Evolutionary conservation across 257 asterid genomes (phyloP).

Genomic region (Capsicum pubescens): DNA sequence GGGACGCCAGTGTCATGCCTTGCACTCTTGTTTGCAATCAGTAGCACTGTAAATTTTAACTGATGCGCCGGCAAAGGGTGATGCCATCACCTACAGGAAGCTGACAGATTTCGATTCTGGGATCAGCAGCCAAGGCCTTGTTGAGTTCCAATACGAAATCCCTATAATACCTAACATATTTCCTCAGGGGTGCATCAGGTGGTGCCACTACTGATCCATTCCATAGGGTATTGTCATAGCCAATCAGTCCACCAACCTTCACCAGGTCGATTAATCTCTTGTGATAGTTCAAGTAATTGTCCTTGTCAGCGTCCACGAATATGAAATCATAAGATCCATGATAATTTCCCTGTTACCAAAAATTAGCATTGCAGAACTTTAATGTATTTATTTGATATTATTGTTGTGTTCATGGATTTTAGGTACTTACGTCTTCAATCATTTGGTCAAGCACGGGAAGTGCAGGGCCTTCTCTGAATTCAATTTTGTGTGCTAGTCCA

Average conservation of each 20-base stretch:
- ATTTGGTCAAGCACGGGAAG: conserved; percentile 34
- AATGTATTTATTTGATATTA: too few species aligned
- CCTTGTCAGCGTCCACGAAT: conserved; percentile 71
- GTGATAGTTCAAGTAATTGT: conserved; percentile 63
- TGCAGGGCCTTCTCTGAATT: conserved; percentile 42
- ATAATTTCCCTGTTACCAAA: conserved; percentile 47
- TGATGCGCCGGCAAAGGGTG: conserved; percentile 60
- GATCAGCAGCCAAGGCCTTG: conserved; percentile 54
- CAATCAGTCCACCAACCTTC: conserved; percentile 56
- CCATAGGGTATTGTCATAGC: conserved; percentile 46
- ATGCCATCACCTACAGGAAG: conserved; percentile 75
- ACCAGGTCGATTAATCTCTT: conserved; percentile 53
- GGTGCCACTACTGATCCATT: conserved; percentile 50
- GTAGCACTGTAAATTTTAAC: background rate
- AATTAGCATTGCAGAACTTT: too few species aligned
- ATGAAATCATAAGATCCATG: conserved; percentile 63
- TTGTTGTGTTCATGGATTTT: background rate
- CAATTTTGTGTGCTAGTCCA: conserved; percentile 52
- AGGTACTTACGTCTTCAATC: conserved; percentile 26
- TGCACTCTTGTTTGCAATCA: background rate
- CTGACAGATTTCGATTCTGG: conserved; percentile 60
- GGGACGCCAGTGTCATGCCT: background rate
- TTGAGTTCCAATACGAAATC: conserved; percentile 47
- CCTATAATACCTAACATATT: conserved; percentile 40
- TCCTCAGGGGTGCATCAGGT: conserved; percentile 44